Evolutionary conservation across 441 rosid species (phyloP), one percentile per base, ranked within the genome.

Genomic region (Aquilaria agallochum): DNA sequence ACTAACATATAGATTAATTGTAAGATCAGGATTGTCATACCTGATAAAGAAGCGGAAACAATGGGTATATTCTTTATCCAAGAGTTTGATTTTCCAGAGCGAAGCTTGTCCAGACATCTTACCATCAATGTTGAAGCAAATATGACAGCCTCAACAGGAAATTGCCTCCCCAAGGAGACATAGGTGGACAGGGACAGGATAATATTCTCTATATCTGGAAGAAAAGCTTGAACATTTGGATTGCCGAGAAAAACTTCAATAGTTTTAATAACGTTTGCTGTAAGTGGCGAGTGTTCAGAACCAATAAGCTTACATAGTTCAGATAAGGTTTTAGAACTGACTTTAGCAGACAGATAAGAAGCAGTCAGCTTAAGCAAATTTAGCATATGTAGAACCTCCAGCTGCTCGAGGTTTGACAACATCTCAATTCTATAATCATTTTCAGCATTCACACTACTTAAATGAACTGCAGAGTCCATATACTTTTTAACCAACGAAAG

Each of bases 331-430:
- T 72, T 70, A 15, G 75, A 75, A 62, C 81, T 67, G 14, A 83
- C 77, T 71, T 91, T 79, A 15, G 68, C 60, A 44, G 84, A 72
- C 40, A 89, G 80, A 72, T 70, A 69, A 0, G 92, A 91, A 78
- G 76, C 67, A 14, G 74, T 62, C 70, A 79, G 71, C 72, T 83
- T 88, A 74, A 95, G 73, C 46, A 89, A 75, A 76, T 87, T 87
- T 64, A 95, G 67, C 87, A 86, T 70, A 68, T 83, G 90, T 31
- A 87, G 85, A 74, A 84, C 89, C 74, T 83, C 96, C 36, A 78
- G 64, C 53, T 81, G 71, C 66, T 85, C 86, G 12, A 78, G 64
- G 63, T 74, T 84, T 20, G 73, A 66, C 34, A 64, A 31, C 2
- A 56, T 62, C 33, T 83, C 86, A 58, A 62, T 81, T 64, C 73